Base-by-base conservation (phyloP, 176 grass and related monocot genomes). In the Bothriochloa decipiens region DNA sequence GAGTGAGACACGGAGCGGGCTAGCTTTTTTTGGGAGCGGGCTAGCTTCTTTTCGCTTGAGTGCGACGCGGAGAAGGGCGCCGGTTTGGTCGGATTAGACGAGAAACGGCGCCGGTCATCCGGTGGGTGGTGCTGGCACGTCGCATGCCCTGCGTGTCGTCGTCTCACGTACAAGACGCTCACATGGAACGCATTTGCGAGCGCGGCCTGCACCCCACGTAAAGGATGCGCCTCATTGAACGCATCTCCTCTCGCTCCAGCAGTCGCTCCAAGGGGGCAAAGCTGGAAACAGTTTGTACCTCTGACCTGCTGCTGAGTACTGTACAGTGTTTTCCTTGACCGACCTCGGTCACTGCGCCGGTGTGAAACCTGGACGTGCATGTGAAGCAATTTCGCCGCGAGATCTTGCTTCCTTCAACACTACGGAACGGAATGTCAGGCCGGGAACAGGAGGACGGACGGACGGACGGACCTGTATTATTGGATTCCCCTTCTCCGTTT, bases 361-460 rank as follows among this genome's bases (percentile, higher is more conserved):
- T 78, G 66, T 28, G 86, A 83, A 58, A 83, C 20, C 53, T 18
- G 32, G 74, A 55, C 74, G 74, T 83, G 74, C 66, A 78, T 50
- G 23, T 10, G 42, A 32, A 8, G 57, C 58, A 75, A 84, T 74
- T 88, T 84, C 74, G 7, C 66, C 75, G 75, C 28, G 3, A 62
- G 60, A 50, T 69, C 57, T 57, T 37, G 25, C 58, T 79, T 84
- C 11, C 87, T 89, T 89, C 76, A 4, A 14, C 69, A 22, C 60
- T 11, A 69, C 70, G 87, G 87, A 75, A 69, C 70, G 87, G 87
- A 75, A 89, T 80, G 76, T 69, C 68, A 68, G 68, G 22, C 16
- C 33, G 61, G 61, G 33, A 13, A 11, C 70, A 63, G 60, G n/a
- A n/a, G n/a, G n/a, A 62, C 22, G 22, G 55, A 23, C 47, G 46